Base-by-base conservation (phyloP, 305 asterid genomes). In the Rubia peregrina region DNA sequence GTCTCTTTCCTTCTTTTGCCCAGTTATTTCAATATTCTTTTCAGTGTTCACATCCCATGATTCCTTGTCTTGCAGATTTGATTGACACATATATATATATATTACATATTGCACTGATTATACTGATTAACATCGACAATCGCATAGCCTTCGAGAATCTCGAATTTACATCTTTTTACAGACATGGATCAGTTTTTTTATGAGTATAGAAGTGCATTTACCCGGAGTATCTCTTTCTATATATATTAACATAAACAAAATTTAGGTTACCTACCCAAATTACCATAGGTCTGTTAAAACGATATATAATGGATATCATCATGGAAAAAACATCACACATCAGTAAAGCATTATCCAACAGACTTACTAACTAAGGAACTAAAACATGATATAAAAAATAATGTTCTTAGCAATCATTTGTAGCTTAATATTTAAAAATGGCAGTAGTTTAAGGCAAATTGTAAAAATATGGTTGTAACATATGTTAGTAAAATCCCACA, bases 41-140 rank as follows among this genome's bases (percentile, higher is more conserved):
- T 83, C 71, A 2, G 89, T 87, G 78, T 79, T 88, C 96, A 90
- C 83, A 67, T 92, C 96, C 98, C 96, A 92, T 6, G 98, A 92
- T 73, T 92, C 95, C 76, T 85, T 90, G 13, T 92, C 97, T 97
- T 90, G 74, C 22, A 19, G 30, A 55, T 8, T 11, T 2, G 38
- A 33, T 3, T 3, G 38, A 33, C 38, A 33, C 62, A 61, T 7
- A 22, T 16, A 64, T 38, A 56, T 44, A n/a, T n/a, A n/a, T n/a
- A n/a, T n/a, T 0, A 8, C 3, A 13, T 5, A 42, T 9, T 33
- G 41, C 4, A 5, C 9, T 11, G 7, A 55, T 33, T 33, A 33
- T 3, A 0, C 38, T 33, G 48, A 33, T 43, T 17, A 33, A 13
- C 21, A 7, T 42, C 14, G 43, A 3, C 9, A 66, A 48, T 22